Evolutionary conservation across 768 basidiomycete genomes (phyloP).

Genomic region (Tylopilus sp.): DNA sequence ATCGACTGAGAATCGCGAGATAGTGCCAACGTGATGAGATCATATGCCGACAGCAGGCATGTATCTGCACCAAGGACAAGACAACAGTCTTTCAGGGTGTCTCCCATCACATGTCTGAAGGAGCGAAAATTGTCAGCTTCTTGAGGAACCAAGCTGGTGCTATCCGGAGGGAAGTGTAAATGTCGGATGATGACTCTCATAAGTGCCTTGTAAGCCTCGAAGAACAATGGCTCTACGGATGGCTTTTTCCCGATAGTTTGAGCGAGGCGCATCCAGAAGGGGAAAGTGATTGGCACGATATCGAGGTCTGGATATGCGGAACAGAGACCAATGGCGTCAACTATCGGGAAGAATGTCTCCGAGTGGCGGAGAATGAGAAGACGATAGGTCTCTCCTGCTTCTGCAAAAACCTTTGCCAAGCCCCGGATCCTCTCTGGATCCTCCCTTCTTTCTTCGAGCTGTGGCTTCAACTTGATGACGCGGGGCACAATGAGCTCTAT

Average conservation of each 20-base stretch:
- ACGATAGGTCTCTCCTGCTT: conserved; percentile 96
- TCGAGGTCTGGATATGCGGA: conserved; percentile 92
- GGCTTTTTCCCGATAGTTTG: conserved; percentile 78
- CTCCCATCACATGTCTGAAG: conserved; percentile 98
- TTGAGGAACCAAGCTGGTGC: conserved; percentile 61
- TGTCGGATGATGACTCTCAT: conserved; percentile 86
- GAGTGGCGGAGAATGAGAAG: conserved; percentile 84
- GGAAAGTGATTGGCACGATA: conserved; percentile 95
- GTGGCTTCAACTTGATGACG: conserved; percentile 69
- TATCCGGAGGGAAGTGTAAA: conserved; percentile 84
- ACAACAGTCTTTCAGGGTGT: conserved; percentile 98
- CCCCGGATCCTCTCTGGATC: conserved; percentile 90
- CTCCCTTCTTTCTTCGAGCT: conserved; percentile 56
- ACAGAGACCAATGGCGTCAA: conserved; percentile 91
- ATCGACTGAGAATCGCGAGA: conserved; percentile 51
- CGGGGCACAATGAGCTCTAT: conserved; percentile 86
- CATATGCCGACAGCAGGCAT: conserved; percentile 79
- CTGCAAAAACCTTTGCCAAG: conserved; percentile 88
- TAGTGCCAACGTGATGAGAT: conserved; percentile 73
- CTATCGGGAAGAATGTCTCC: conserved; percentile 90
- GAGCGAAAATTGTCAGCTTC: conserved; percentile 92
- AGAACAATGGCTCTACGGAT: conserved; percentile 69
- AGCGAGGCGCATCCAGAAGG: conserved; percentile 98
- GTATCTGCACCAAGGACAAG: conserved; percentile 83
- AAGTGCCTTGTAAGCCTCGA: conserved; percentile 79